A percentile compares a stretch with the other conserved stretches of the same genome.
phyloP scores from a whole-genome alignment of 495 filamentous ascomycete species.

The Neurospora sp. region DNA sequence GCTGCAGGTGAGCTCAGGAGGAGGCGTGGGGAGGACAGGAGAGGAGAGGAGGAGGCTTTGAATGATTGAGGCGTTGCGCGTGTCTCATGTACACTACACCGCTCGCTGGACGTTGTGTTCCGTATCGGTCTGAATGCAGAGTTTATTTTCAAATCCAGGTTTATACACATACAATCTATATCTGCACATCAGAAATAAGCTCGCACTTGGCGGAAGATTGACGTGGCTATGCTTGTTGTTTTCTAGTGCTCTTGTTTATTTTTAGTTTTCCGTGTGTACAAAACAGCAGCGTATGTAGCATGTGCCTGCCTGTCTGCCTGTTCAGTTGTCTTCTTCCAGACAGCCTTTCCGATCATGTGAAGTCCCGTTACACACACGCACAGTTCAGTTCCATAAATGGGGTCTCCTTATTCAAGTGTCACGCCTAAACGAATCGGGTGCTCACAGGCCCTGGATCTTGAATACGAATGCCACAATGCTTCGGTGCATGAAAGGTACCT shows the following conservation, averaged over 20 bases:
- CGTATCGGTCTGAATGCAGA: background rate
- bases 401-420: background rate
- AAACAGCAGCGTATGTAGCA: background rate
- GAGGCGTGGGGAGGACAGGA: background rate
- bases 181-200: background rate
- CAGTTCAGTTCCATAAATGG: background rate
- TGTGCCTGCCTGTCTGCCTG: background rate
- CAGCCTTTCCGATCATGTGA: background rate
- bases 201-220: background rate
- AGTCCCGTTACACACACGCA: background rate
- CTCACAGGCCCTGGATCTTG: background rate
- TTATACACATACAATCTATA: background rate
- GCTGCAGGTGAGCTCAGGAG: background rate
- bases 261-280: background rate
- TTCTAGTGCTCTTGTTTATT: background rate
- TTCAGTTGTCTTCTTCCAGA: background rate
- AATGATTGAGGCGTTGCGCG: background rate
- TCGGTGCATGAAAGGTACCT: background rate
- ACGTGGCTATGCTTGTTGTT: background rate
- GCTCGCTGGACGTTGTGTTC: background rate
- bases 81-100: background rate
- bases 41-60: background rate
- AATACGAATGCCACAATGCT: background rate
- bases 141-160: background rate
- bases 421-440: background rate